Evolutionary conservation across 2,329 filamentous ascomycete genomes (phyloP).

Genomic region (Fusarium abutilonis): DNA sequence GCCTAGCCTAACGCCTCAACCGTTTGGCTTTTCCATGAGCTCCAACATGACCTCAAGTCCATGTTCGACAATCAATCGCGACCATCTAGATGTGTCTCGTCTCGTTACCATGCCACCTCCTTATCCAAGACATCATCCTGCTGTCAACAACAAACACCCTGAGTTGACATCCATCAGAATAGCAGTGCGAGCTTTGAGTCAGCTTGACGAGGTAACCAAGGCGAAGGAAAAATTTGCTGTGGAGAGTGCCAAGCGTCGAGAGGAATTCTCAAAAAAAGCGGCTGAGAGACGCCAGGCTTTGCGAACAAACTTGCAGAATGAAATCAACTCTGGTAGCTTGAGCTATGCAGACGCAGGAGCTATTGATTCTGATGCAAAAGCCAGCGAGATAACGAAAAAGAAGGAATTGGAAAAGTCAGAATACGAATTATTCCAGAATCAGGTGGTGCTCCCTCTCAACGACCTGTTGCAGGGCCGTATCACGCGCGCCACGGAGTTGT

Average conservation of each 20-base stretch:
- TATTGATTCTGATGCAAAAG: slow-evolving; percentile 78
- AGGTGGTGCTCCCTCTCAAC: slow-evolving; percentile 85
- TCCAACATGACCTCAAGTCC: slow-evolving; percentile 54
- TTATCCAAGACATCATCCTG: slow-evolving; percentile 93
- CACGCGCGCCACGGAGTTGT: slow-evolving; percentile 76
- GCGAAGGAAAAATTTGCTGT: slow-evolving; percentile 71
- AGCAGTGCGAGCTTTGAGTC: slow-evolving; percentile 76
- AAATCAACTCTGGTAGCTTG: slow-evolving; percentile 81
- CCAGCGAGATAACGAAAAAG: slow-evolving; percentile 73
- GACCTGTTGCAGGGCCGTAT: slow-evolving; percentile 82
- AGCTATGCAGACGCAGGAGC: slow-evolving; percentile 84
- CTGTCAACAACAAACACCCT: slow-evolving; percentile 95
- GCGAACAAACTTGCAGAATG: slow-evolving; percentile 77
- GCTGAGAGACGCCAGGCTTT: slow-evolving; percentile 70
- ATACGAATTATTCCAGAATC: slow-evolving; percentile 85
- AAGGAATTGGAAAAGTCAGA: slow-evolving; percentile 80
- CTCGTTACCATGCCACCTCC: slow-evolving; percentile 93
- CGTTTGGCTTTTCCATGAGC: slow-evolving; percentile 53
- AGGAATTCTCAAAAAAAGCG: slow-evolving; percentile 63
- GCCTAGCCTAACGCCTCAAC: slow-evolving; percentile 56
- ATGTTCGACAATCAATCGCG: slow-evolving; percentile 58
- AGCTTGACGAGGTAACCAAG: slow-evolving; percentile 75
- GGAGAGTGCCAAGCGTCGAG: slow-evolving; percentile 66
- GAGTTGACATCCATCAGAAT: slow-evolving; percentile 82
- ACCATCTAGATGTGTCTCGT: slow-evolving; percentile 85